These are phyloP conservation scores for Micromonas commoda DNA, from an alignment of 139 green algal species.

Conservation along the genomic window DNA sequence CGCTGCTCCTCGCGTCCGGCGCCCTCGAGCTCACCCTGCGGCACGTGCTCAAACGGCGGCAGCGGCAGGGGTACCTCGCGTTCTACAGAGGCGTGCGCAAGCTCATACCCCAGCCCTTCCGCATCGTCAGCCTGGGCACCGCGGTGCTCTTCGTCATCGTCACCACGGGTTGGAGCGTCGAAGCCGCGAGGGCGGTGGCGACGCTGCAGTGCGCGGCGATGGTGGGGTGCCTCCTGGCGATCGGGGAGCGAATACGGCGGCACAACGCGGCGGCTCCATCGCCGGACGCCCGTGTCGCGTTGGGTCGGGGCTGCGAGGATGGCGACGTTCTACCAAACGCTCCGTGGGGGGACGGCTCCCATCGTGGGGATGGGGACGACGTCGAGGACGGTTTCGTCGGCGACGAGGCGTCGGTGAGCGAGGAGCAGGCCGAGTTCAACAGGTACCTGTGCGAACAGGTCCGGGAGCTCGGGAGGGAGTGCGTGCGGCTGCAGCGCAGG, in stretches of 20 bases:
- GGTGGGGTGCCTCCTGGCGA: too few relatives aligned
- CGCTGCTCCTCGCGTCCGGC: not conserved
- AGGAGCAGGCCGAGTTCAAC: not conserved
- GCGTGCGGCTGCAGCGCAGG: not conserved
- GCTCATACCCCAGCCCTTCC: not conserved
- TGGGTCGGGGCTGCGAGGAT: too few relatives aligned
- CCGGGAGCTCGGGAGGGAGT: not conserved
- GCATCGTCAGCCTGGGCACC: not conserved
- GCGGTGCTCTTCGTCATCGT: not conserved
- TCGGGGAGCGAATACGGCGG: too few relatives aligned
- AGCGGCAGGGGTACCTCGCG: not conserved
- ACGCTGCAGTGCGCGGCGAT: too few relatives aligned
- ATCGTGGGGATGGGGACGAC: too few relatives aligned
- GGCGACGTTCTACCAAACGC: too few relatives aligned
- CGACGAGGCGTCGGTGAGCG: not conserved
- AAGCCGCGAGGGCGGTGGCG: too few relatives aligned
- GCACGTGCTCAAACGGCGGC: not conserved
- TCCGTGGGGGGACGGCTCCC: too few relatives aligned
- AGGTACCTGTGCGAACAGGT: not conserved
- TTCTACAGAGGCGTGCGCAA: too few relatives aligned
- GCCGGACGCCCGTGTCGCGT: too few relatives aligned
- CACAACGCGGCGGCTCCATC: too few relatives aligned
- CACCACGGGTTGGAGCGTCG: too few relatives aligned
- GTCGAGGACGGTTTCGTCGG: not conserved
- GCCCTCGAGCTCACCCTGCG: not conserved